Evolutionary conservation across 176 grass and related monocot species (phyloP), one percentile per base, ranked within the genome.

Genomic region (Oryza punctata): DNA sequence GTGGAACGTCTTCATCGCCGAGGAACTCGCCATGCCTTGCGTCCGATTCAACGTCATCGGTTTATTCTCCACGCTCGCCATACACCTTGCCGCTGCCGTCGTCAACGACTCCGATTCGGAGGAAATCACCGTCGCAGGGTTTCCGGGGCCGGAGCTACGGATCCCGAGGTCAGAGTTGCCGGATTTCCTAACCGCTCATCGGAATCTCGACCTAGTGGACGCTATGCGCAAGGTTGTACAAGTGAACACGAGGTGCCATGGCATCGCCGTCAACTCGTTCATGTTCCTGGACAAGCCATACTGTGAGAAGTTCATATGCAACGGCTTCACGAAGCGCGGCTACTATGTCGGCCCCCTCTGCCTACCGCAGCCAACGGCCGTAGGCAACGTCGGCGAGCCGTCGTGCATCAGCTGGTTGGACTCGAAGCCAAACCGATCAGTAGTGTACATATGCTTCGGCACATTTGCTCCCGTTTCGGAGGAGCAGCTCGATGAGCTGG

Each of bases 361-460:
- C 5, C 3, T 65, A 8, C 63, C 23, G 9, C 1, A n/a, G 24
- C 0, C 47, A 10, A 16, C 46, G 8, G 29, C 52, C 21, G 14
- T 8, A 6, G 35, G 16, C 4, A 73, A 6, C 46, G 27, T 2
- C 46, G 14, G 8, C 4, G 14, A 26, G 16, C 1, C 49, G 1
- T 19, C 49, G 3, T 72, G 64, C 61, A 41, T 71, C 19, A 2
- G 54, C 0, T 88, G 86, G 86, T 65, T 88, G 6, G 71, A 83
- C 75, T n/a, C 40, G 11, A 82, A 44, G 72, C 67, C 37, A 0
- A 46, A 6, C 24, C 25, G 32, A 40, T 88, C 86, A 7, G 86
- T 83, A 30, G 44, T 88, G 14, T 88, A 47, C 54, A 0, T 88
- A 1, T 88, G 86, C 78, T 83, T 88, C 16, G 79, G 86, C 7